Conservation (phyloP, 148 eudicot species). For the Chenopodium berlandieri region DNA sequence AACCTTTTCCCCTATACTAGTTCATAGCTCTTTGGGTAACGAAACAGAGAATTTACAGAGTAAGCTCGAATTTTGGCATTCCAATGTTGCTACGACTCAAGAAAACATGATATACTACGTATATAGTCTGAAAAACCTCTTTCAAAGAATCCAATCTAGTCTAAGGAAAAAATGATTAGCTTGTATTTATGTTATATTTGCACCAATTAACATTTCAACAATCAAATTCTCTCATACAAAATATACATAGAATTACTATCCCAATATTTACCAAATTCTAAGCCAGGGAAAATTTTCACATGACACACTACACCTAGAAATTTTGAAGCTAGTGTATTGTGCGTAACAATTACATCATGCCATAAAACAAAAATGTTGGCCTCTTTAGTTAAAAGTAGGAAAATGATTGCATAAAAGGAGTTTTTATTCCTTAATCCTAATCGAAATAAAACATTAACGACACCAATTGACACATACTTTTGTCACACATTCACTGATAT, state of each 20-base stretch:
- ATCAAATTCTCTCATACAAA: background rate
- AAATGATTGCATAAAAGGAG: too few species aligned
- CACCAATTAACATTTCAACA: background rate
- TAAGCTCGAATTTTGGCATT: background rate
- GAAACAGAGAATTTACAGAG: background rate
- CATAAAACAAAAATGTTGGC: background rate
- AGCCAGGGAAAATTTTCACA: background rate
- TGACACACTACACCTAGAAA: background rate
- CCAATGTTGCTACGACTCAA: background rate
- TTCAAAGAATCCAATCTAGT: background rate
- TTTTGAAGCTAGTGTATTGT: background rate
- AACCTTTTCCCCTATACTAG: background rate
- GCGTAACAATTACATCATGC: background rate
- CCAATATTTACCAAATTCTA: background rate
- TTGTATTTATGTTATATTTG: background rate
- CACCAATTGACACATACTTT: too few species aligned
- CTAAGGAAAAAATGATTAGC: background rate
- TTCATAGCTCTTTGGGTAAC: background rate
- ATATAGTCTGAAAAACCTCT: background rate
- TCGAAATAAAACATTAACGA: too few species aligned
- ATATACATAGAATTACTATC: too few species aligned
- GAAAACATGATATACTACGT: background rate
- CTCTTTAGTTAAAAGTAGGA: too few species aligned
- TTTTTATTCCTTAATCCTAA: too few species aligned
- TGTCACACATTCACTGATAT: too few species aligned